Evolutionary conservation across 2,329 filamentous ascomycete genomes (phyloP).

Genomic region (Diaporthe aspalathi): DNA sequence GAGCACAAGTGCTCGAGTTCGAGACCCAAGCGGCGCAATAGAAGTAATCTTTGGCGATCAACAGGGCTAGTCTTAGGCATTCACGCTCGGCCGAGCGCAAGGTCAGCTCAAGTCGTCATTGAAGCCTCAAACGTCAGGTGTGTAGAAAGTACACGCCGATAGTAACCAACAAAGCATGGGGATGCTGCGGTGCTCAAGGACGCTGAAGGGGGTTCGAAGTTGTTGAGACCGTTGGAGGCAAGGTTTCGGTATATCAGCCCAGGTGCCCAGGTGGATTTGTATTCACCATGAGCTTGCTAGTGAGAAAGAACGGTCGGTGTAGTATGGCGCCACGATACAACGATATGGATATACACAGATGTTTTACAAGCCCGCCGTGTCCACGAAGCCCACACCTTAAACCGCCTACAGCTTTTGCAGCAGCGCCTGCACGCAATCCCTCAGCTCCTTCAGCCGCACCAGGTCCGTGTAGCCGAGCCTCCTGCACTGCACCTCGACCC

Average conservation of each 20-base stretch:
- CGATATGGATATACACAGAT: not conserved
- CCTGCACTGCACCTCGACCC: conserved; percentile 85
- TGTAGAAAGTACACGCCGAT: no score
- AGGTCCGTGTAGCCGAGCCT: conserved; percentile 71
- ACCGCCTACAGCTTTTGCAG: conserved; percentile 61
- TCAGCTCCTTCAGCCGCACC: conserved; percentile 63
- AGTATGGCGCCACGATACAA: not conserved
- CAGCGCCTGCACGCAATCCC: conserved; percentile 57
- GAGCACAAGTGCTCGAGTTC: no score
- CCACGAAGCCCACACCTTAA: not conserved
- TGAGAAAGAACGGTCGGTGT: no score
- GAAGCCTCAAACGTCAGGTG: no score
- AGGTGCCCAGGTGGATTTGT: not conserved
- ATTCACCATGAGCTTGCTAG: not conserved
- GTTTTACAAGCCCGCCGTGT: not conserved
- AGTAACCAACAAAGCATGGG: no score
- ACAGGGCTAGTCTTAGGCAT: no score
- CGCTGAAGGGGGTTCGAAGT: no score
- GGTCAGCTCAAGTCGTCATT: no score
- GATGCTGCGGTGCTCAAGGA: not conserved
- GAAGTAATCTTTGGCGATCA: no score
- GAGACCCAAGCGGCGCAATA: no score
- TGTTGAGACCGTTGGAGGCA: not conserved
- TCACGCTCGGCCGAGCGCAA: no score
- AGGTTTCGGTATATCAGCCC: not conserved